Evolutionary conservation across 2,329 filamentous ascomycete genomes (phyloP).

Genomic region (Trichoderma koningiopsis): DNA sequence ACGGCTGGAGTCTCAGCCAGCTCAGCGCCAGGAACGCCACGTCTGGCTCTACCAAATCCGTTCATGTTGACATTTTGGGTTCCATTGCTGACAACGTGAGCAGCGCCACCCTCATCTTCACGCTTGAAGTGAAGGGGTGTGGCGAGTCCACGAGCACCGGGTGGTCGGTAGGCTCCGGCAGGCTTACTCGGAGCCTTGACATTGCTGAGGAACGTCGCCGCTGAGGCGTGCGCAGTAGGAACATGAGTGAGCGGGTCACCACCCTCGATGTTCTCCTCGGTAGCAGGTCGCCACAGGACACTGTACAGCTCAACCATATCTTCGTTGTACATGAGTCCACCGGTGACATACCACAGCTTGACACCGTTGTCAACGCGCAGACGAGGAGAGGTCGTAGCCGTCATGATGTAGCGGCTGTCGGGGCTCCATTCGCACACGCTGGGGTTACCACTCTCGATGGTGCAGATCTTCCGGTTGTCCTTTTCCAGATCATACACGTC

Average conservation of each 20-base stretch:
- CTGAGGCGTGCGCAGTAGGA: constrained; percentile 80
- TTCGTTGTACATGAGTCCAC: constrained; percentile 89
- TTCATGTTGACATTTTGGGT: constrained; percentile 70
- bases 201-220: constrained; percentile 76
- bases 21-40: constrained; percentile 86
- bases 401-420: constrained; percentile 92
- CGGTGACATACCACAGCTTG: constrained; percentile 90
- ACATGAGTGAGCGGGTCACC: constrained; percentile 73
- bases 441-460: constrained; percentile 92
- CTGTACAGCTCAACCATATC: constrained; percentile 95
- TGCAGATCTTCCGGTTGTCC: constrained; percentile 88
- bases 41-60: constrained; percentile 76
- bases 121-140: constrained; percentile 96
- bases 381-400: constrained; percentile 94
- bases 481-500: constrained; percentile 96
- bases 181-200: constrained; percentile 96
- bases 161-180: constrained; percentile 93
- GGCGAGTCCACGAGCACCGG: constrained; percentile 83
- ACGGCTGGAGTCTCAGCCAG: constrained; percentile 68
- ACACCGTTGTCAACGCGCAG: constrained; percentile 96
- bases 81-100: constrained; percentile 79
- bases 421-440: constrained; percentile 98
- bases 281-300: constrained; percentile 81
- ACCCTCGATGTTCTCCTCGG: constrained; percentile 58
- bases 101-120: constrained; percentile 92